Evolutionary conservation across 352 stramenopile genomes (phyloP).

Genomic region (Globisporangium barbulae): DNA sequence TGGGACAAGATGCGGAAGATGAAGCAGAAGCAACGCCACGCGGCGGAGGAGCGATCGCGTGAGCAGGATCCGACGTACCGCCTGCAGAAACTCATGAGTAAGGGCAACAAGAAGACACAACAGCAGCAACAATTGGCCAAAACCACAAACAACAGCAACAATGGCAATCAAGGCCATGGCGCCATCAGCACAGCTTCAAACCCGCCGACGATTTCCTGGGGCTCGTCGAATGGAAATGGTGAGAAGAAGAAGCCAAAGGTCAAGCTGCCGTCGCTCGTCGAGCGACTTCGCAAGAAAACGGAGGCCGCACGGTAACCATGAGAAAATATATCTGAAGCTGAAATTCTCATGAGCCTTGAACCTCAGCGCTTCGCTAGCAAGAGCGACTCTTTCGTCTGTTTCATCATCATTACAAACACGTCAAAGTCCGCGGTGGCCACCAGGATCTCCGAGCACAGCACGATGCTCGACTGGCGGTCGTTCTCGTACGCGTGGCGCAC

Average conservation of each 20-base stretch:
- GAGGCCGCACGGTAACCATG: conserved; percentile 33
- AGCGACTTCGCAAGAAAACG: conserved; percentile 65
- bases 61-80: conserved; percentile 56
- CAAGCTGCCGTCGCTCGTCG: conserved; percentile 70
- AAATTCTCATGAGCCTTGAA: neutral
- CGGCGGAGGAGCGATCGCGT: conserved; percentile 28
- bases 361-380: conserved; percentile 44
- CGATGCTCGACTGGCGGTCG: conserved; percentile 57
- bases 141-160: conserved; percentile 20
- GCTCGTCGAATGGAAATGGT: conserved; percentile 21
- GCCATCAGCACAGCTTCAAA: conserved; percentile 10
- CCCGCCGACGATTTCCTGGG: conserved; percentile 36
- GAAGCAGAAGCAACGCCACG: conserved; percentile 41
- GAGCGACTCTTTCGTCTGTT: conserved; percentile 70
- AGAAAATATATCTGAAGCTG: neutral
- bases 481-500: conserved; percentile 53
- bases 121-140: conserved; percentile 1
- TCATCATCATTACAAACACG: conserved; percentile 84
- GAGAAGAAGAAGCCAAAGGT: conserved; percentile 65
- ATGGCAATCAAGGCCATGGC: neutral
- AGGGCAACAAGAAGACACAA: conserved; percentile 9
- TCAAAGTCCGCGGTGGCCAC: conserved; percentile 77
- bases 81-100: conserved; percentile 51
- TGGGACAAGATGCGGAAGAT: conserved; percentile 70
- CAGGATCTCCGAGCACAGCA: conserved; percentile 74